Percentiles rank a stretch among this genome's conserved stretches.
phyloP scores from a whole-genome alignment of 1,284 basidiomycete genomes.

The Boletus smithii region DNA sequence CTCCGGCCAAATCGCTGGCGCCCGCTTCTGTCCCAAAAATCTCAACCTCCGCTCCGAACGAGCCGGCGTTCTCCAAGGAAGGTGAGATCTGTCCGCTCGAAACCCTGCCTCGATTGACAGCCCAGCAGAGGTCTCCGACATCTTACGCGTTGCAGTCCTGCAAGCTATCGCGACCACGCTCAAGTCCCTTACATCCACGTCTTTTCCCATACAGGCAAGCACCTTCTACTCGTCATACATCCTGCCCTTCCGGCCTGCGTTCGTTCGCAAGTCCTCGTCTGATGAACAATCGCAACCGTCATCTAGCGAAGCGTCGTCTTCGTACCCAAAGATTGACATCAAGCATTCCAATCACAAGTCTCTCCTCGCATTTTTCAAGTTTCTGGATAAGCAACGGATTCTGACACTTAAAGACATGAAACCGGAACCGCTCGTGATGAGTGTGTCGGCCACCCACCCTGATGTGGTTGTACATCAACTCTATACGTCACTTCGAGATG shows the following conservation, averaged over 20 bases:
- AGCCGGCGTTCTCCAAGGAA: slow-evolving; percentile 22
- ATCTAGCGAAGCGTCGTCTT: slow-evolving; percentile 29
- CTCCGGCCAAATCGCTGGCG: slow-evolving; percentile 4
- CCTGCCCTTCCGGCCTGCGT: slow-evolving; percentile 70
- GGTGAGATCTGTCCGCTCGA: slow-evolving; percentile 18
- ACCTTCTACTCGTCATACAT: slow-evolving; percentile 75
- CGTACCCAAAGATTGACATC: slow-evolving; percentile 48
- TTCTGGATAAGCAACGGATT: slow-evolving; percentile 66
- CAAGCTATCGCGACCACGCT: slow-evolving; percentile 59
- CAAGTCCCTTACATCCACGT: slow-evolving; percentile 43
- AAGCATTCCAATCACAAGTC: slow-evolving; percentile 79
- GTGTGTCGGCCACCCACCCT: slow-evolving; percentile 60
- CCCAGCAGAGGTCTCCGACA: slow-evolving; percentile 55
- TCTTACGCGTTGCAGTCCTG: slow-evolving; percentile 67
- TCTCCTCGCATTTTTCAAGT: slow-evolving; percentile 74
- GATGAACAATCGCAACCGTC: slow-evolving; percentile 34
- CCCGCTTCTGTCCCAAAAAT: slow-evolving; percentile 5
- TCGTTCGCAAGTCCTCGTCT: slow-evolving; percentile 20
- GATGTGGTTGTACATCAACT: slow-evolving; percentile 49
- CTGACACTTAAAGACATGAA: slow-evolving; percentile 72
- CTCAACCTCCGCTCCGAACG: slow-evolving; percentile 10
- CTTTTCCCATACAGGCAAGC: slow-evolving; percentile 76
- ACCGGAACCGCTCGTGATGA: slow-evolving; percentile 60
- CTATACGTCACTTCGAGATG: slow-evolving; percentile 62
- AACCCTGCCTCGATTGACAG: slow-evolving; percentile 6